Evolutionary conservation across 768 basidiomycete species (phyloP).

Genomic region (Auricularia sp.): DNA sequence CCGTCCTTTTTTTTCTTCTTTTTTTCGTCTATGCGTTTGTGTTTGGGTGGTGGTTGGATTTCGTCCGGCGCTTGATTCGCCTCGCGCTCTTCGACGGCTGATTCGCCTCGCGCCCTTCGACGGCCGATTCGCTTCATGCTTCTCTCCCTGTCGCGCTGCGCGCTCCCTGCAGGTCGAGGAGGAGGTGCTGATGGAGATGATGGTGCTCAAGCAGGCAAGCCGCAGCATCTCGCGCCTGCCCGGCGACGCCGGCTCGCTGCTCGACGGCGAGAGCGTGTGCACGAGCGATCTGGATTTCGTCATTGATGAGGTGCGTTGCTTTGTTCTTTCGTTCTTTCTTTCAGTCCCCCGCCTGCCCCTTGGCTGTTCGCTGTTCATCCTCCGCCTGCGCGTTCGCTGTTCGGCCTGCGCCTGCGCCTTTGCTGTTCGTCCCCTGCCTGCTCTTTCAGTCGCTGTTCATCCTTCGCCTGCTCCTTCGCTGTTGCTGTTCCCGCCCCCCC

Average conservation of each 20-base stretch:
- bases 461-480: too few relatives aligned
- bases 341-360: not conserved
- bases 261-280: conserved; percentile 79
- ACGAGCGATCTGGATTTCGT: conserved; percentile 94
- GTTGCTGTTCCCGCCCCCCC: too few relatives aligned
- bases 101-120: not conserved
- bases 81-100: not conserved
- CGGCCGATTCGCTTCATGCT: too few relatives aligned
- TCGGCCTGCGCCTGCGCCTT: not conserved
- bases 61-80: too few relatives aligned
- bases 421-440: not conserved
- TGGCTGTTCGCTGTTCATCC: not conserved
- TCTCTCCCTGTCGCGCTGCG: too few relatives aligned
- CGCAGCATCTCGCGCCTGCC: conserved; percentile 45
- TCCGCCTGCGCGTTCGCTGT: not conserved
- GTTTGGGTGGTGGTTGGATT: too few relatives aligned
- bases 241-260: conserved; percentile 40
- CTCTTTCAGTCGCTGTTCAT: too few relatives aligned
- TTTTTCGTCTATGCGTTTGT: too few relatives aligned
- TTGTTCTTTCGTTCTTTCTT: not conserved
- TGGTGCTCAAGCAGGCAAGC: conserved; percentile 88
- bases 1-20: too few relatives aligned
- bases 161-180: too few relatives aligned
- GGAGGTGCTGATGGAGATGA: conserved; percentile 90
- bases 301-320: conserved; percentile 70